Conservation (phyloP, 257 asterid species). For the Gentiana dahurica region DNA sequence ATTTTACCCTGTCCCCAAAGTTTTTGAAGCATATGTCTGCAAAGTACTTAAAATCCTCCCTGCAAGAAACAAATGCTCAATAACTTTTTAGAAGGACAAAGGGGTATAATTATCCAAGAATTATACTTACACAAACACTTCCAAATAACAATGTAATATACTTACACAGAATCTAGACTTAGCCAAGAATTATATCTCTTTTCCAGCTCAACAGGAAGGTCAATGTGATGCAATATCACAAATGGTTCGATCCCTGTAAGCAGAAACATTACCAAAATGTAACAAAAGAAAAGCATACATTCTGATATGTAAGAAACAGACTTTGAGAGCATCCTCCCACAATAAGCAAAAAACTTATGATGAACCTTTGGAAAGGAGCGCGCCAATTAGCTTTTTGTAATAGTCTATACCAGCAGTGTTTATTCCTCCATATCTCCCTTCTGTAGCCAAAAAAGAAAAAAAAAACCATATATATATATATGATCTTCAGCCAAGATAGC, state of each 20-base stretch:
- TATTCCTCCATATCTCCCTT: background rate
- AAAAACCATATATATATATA: no score
- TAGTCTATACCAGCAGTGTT: background rate
- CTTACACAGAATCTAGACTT: slow-evolving; percentile 33
- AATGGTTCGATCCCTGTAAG: slow-evolving; percentile 48
- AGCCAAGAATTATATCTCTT: slow-evolving; percentile 50
- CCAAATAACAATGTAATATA: background rate
- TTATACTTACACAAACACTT: no score
- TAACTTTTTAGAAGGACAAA: background rate
- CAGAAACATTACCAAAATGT: background rate
- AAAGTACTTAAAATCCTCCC: slow-evolving; percentile 45
- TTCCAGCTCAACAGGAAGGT: slow-evolving; percentile 57
- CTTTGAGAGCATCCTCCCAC: no score
- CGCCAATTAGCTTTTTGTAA: background rate
- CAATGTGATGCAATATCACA: slow-evolving; percentile 42
- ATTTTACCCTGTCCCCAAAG: slow-evolving; percentile 47
- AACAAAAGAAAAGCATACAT: background rate
- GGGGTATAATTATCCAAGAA: background rate
- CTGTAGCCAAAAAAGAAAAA: slow-evolving; percentile 15
- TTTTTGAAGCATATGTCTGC: slow-evolving; percentile 45
- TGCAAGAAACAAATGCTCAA: slow-evolving; percentile 12
- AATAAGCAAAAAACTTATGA: no score
- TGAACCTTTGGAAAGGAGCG: background rate
- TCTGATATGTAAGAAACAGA: background rate
- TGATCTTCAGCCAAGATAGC: background rate